Percentiles rank a stretch among this genome's conserved stretches.
Evolutionary conservation across 768 basidiomycete species (phyloP).

Genomic region (Infundibulicybe gibba): DNA sequence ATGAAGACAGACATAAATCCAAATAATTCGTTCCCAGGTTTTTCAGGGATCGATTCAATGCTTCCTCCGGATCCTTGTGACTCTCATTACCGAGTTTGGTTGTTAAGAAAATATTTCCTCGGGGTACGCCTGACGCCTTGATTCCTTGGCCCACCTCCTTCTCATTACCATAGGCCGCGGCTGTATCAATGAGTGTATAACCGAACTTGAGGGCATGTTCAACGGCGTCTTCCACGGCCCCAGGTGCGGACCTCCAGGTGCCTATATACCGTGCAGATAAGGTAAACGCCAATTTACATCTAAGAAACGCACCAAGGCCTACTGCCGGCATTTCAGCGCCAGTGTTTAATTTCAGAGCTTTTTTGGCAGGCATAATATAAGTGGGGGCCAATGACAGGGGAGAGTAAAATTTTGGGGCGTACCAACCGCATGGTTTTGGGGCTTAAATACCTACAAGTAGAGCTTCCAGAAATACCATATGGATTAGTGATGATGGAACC

Average conservation of each 20-base stretch:
- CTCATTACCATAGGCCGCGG: conserved; percentile 71
- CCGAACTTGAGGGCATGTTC: conserved; percentile 69
- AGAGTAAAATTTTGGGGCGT: not conserved
- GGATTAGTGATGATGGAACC: too few species aligned
- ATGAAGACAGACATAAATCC: conserved; percentile 58
- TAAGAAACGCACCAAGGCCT: conserved; percentile 47
- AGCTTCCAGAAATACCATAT: too few species aligned
- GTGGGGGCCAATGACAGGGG: not conserved
- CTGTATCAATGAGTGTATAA: conserved; percentile 73
- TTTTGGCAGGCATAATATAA: conserved; percentile 43
- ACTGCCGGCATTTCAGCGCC: conserved; percentile 75
- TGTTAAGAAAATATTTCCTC: conserved; percentile 77
- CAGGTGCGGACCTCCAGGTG: conserved; percentile 77
- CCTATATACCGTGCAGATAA: conserved; percentile 31
- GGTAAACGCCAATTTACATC: not conserved
- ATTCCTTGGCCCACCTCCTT: conserved; percentile 81
- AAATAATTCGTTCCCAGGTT: conserved; percentile 72
- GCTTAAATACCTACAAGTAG: too few species aligned
- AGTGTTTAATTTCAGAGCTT: conserved; percentile 64
- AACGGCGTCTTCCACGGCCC: conserved; percentile 71
- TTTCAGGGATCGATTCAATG: conserved; percentile 67
- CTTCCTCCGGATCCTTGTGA: conserved; percentile 54
- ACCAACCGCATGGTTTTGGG: not conserved
- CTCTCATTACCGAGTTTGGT: conserved; percentile 67
- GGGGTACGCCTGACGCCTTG: conserved; percentile 66